Evolutionary conservation across 345 rosid genomes (phyloP), one percentile per base, ranked within the genome.

Genomic region (Bruguiera gymnorhiza): DNA sequence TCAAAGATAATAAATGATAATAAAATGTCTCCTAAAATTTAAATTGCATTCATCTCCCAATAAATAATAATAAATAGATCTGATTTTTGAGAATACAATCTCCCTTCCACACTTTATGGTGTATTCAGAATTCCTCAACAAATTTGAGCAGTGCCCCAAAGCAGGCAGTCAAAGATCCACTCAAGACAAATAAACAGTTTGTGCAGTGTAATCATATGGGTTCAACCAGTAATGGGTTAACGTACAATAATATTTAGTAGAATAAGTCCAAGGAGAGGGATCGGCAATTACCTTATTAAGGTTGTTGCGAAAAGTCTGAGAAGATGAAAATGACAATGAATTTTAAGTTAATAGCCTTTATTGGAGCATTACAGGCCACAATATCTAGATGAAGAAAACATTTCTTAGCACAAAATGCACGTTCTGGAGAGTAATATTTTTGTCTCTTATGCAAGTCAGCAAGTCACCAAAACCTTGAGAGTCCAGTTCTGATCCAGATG

Each of bases 381-480:
- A 63, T 66, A 74, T 50, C 43, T 51, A 74, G 68, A 69, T 13
- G 60, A 55, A 71, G 30, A 60, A 73, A 31, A 66, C 26, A 70
- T 31, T 70, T 46, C 84, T 52, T 87, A 95, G 98, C 94, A 95
- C 98, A 81, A 95, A 92, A 85, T 92, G 97, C 85, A 95, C 90
- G 83, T 92, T 95, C 24, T 92, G 89, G 72, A 92, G 86, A 6
- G 90, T 83, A 72, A 92, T 86, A 30, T 80, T 86, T 82, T 89
- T 90, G 81, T 87, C 88, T 76, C 99, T 85, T 66, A 92, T 81
- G 81, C 98, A 85, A 60, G 80, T 86, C 70, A 95, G 96, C 73
- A 92, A 88, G 76, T 88, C 86, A 13, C 98, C 97, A 72, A 90
- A 95, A 26, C 98, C 97, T 62, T 87, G 80, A 51, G 98, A 92